Evolutionary conservation across 495 filamentous ascomycete genomes (phyloP).

Genomic region (Talaromyces adpressus): DNA sequence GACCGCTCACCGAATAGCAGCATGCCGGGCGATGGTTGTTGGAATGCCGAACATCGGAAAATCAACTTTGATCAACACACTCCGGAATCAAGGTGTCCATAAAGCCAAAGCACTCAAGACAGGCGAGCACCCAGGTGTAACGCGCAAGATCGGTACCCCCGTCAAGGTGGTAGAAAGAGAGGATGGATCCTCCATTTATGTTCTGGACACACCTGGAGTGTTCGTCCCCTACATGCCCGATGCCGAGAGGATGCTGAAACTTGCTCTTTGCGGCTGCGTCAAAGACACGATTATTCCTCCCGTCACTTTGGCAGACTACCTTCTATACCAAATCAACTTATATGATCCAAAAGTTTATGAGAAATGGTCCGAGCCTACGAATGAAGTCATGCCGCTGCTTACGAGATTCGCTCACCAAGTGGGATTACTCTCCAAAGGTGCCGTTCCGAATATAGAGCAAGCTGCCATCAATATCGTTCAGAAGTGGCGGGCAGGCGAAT

Average conservation of each 20-base stretch:
- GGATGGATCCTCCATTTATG: conserved; percentile 49
- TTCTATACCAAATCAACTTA: conserved; percentile 77
- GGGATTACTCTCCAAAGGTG: conserved; percentile 71
- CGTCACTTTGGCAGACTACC: conserved; percentile 75
- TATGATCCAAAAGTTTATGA: conserved; percentile 51
- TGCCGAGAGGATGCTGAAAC: conserved; percentile 83
- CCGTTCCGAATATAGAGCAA: conserved; percentile 60
- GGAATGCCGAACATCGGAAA: conserved; percentile 97
- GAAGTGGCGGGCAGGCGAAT: conserved; percentile 68
- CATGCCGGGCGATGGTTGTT: conserved; percentile 75
- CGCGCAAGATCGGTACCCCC: conserved; percentile 71
- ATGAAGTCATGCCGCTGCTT: conserved; percentile 67
- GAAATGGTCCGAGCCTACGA: conserved; percentile 65
- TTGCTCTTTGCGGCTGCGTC: conserved; percentile 83
- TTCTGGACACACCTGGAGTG: conserved; percentile 75
- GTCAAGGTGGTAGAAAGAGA: conserved; percentile 69
- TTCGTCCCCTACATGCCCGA: conserved; percentile 87
- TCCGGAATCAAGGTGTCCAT: conserved; percentile 61
- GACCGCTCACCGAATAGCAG: conserved; percentile 48
- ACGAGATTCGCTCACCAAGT: conserved; percentile 60
- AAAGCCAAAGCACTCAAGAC: conserved; percentile 75
- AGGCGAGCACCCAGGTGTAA: conserved; percentile 83
- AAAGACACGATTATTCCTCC: conserved; percentile 78
- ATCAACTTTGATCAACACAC: conserved; percentile 80
- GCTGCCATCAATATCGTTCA: conserved; percentile 79